These are phyloP conservation scores for Kodamaea arcana DNA, from an alignment of 1,139 yeast species.

Conservation along the genomic window DNA sequence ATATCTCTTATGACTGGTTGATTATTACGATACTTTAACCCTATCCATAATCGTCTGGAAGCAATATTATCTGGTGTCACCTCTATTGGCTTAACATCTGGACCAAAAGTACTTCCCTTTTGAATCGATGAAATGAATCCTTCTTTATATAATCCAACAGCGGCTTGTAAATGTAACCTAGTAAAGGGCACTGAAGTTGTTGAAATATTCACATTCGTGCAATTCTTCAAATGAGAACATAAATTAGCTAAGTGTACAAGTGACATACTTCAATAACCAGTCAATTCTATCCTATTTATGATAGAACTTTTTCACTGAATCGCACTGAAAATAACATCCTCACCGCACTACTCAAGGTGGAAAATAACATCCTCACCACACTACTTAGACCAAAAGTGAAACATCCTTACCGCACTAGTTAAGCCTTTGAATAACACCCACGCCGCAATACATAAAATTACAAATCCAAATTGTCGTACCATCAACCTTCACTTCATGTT, in stretches of 20 bases:
- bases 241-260: conserved; percentile 78
- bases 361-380: no score
- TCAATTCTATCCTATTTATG: no score
- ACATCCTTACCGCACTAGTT: no score
- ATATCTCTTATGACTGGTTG: conserved; percentile 72
- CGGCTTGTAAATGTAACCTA: conserved; percentile 76
- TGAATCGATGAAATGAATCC: conserved; percentile 85
- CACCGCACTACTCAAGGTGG: no score
- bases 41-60: conserved; percentile 87
- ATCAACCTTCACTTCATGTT: no score
- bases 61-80: conserved; percentile 86
- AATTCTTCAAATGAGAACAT: conserved; percentile 88
- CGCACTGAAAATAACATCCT: no score
- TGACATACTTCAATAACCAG: conserved; percentile 72
- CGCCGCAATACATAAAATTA: no score
- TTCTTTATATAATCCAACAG: conserved; percentile 80
- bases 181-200: conserved; percentile 83
- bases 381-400: no score
- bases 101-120: conserved; percentile 87
- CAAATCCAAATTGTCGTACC: no score
- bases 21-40: conserved; percentile 80
- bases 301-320: no score
- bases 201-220: conserved; percentile 69
- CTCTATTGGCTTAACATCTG: conserved; percentile 69
- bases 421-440: no score